Evolutionary conservation across 768 basidiomycete species (phyloP), one percentile per base, ranked within the genome.

Genomic region (Collybia sordida): DNA sequence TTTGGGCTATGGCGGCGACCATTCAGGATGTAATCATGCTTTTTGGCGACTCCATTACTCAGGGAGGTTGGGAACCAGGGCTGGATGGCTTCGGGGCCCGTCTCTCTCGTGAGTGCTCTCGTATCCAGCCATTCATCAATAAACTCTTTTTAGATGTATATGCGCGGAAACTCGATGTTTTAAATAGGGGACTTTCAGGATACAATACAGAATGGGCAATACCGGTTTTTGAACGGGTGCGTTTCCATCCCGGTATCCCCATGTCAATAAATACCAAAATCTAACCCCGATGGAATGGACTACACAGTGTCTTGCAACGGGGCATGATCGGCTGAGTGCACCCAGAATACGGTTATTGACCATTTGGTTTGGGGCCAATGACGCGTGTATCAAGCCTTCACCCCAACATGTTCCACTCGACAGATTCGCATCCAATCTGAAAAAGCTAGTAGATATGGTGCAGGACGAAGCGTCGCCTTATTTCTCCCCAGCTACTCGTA

Each of bases 311-410:
- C 71, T 93, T 46, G 81, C 84, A 12, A 80, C 74, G 51, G 73
- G 67, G 55, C 58, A 72, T 5, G 75, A 77, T 49, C 75, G 71
- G 47, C 58, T 64, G 18, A 67, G 76, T 45, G 71, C 73, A 31
- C 85, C 88, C 6, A 80, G 75, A 39, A 75, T 93, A 28, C 81
- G 80, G 36, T 65, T 95, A n/a, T 72, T 95, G 51, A 82, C 82
- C 5, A 83, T 96, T 60, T 97, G 92, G 92, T 90, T 90, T 52
- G 93, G 93, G 42, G 85, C 86, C 14, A 98, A 98, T 68, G 94
- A 98, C 64, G 82, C 94, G 5, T 82, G 80, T 56, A 72, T 90
- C 43, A 65, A 69, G 23, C 79, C 79, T 0, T 82, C 78, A 17
- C 67, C 73, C 14, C 94, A 96, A 61, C 87, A 93, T 61, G 88